Evolutionary conservation across 75 land plant genomes (phyloP), one percentile per base, ranked within the genome.

Genomic region (Cunninghamia lanceolata): DNA sequence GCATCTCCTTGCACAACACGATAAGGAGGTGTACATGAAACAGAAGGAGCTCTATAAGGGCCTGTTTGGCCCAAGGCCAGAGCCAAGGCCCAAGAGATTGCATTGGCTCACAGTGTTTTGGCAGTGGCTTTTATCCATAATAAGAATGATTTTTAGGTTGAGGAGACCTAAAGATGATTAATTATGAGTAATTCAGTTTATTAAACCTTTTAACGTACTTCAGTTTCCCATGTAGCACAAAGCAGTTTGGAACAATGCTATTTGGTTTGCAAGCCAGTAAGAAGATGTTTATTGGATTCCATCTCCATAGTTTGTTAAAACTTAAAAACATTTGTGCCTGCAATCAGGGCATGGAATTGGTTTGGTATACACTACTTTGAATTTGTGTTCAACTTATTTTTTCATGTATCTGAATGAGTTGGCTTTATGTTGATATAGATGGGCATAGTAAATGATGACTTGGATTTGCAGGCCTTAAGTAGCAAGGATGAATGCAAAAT

Each of bases 31-130:
- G 53, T 98, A 98, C 85, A 90, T 89, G 86, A 98, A 98, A 87
- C 99, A 98, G 85, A 96, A 92, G 86, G 96, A 96, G 90, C 88
- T 98, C 74, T 98, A 96, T 89, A 96, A 95, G 88, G 99, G 99
- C n/a, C 86, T 98, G 3, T 96, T 98, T 88, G 96, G 94, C 43
- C 96, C 95, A 50, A 56, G 87, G 53, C 93, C 96, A 6, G 90
- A 87, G 50, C 93, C 89, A 1, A 92, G 90, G 81, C 91, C 93
- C 15, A 88, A 89, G 90, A 73, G 32, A 32, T 46, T 39, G 16
- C 89, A 89, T 74, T 92, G 88, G 92, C 36, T 91, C 52, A n/a
- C 86, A 28, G 32, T 88, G 30, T 47, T 94, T 63, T 94, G 94
- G 96, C 91, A 88, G 59, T 96, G 94, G 96, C 86, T 96, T 63